phyloP scores from a whole-genome alignment of 306 rosid genomes.

The Bauhinia variegata region DNA sequence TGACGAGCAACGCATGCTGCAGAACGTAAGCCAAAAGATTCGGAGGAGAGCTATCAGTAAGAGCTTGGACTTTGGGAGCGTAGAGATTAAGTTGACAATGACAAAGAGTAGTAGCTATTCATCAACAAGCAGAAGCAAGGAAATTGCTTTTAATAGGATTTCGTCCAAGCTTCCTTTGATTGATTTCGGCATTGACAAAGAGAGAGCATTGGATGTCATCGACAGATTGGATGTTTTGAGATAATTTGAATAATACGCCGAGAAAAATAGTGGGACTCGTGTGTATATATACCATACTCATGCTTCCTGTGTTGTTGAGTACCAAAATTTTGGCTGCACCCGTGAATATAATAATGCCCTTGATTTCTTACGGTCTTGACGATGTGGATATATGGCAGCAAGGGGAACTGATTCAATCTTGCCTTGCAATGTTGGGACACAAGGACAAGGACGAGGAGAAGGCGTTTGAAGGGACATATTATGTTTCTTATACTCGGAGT shows the following conservation, averaged over 20 bases:
- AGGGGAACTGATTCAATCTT: too few species aligned
- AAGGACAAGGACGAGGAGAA: too few species aligned
- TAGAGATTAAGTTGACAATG: constrained; percentile 38
- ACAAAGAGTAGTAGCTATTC: constrained; percentile 68
- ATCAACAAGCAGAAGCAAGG: constrained; percentile 51
- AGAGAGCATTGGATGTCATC: constrained; percentile 69
- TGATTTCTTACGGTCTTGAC: too few species aligned
- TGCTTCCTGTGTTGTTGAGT: too few species aligned
- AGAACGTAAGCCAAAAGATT: constrained; percentile 49
- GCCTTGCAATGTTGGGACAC: too few species aligned
- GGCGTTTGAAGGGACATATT: too few species aligned
- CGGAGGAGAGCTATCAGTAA: constrained; percentile 56
- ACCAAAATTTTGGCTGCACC: too few species aligned
- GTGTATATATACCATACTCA: constrained; percentile 44
- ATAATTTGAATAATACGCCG: constrained; percentile 20
- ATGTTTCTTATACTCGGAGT: too few species aligned
- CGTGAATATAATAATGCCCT: too few species aligned
- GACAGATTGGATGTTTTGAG: constrained; percentile 62
- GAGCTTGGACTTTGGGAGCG: constrained; percentile 63
- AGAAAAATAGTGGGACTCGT: constrained; percentile 22
- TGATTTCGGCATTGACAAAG: constrained; percentile 58
- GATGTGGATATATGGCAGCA: too few species aligned
- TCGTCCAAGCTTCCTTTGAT: constrained; percentile 55
- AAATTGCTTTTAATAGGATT: constrained; percentile 49
- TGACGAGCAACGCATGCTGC: constrained; percentile 65